Conservation (phyloP, 2,329 filamentous ascomycete species). For the Thielaviopsis populi region DNA sequence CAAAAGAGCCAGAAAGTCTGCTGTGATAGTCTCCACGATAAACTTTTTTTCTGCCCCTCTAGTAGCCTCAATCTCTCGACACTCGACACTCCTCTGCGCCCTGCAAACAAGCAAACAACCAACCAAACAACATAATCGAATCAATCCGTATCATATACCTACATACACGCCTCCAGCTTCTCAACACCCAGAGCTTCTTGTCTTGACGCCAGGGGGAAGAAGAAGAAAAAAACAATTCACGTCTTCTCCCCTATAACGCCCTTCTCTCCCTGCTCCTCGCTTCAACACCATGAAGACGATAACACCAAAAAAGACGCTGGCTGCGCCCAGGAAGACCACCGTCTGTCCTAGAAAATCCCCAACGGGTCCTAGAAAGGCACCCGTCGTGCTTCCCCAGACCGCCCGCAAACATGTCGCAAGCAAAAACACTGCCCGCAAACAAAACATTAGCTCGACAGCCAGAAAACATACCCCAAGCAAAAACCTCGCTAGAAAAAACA, state of each 20-base stretch:
- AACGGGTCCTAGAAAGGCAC: constrained; percentile 11
- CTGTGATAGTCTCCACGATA: not conserved
- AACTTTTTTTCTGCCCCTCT: not conserved
- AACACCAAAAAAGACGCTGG: not conserved
- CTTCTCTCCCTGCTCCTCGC: not conserved
- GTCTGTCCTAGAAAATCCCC: constrained; percentile 12
- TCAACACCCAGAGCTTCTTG: not conserved
- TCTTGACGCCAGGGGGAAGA: not conserved
- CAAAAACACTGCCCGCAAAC: constrained; percentile 11
- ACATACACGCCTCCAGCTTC: not conserved
- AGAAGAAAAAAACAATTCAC: not conserved
- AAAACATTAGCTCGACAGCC: not conserved
- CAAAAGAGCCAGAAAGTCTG: not conserved
- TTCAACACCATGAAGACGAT: constrained; percentile 11
- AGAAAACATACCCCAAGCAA: constrained; percentile 7
- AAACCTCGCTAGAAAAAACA: constrained; percentile 1
- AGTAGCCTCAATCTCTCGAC: not conserved
- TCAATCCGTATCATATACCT: not conserved
- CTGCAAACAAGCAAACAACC: not conserved
- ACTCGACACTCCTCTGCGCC: not conserved
- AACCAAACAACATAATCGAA: not conserved
- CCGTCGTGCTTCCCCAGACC: constrained; percentile 7
- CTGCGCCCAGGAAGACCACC: not conserved
- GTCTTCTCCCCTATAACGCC: not conserved
- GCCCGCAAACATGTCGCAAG: constrained; percentile 15